These are phyloP conservation scores for Melaleuca alternifolia DNA, from an alignment of 345 rosid genomes.

Conservation along the genomic window DNA sequence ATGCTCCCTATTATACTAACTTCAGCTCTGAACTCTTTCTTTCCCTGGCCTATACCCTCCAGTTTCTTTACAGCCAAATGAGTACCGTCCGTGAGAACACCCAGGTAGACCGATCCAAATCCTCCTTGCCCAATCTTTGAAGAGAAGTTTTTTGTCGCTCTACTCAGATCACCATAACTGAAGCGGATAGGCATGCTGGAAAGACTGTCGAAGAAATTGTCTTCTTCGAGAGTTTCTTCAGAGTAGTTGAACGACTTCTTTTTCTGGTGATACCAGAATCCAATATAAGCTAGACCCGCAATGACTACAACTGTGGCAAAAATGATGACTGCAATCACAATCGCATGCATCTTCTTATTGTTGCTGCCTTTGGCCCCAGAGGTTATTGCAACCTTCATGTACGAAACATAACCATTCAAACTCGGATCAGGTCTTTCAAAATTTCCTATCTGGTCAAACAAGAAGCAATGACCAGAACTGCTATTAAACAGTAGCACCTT, in stretches of 20 bases:
- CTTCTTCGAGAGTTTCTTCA: slow-evolving; percentile 16
- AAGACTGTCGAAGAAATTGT: slow-evolving; percentile 19
- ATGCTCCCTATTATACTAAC: slow-evolving; percentile 36
- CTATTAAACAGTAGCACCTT: slow-evolving; percentile 34
- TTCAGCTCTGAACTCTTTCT: slow-evolving; percentile 46
- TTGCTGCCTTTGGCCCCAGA: background rate
- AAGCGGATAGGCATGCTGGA: slow-evolving; percentile 26
- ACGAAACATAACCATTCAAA: slow-evolving; percentile 21
- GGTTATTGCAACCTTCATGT: slow-evolving; percentile 19
- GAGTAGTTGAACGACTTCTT: slow-evolving; percentile 7
- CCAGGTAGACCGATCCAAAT: slow-evolving; percentile 42
- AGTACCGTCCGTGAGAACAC: slow-evolving; percentile 21
- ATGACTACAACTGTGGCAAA: slow-evolving; percentile 14
- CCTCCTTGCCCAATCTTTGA: slow-evolving; percentile 41
- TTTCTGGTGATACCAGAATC: slow-evolving; percentile 15
- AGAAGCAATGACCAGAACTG: slow-evolving; percentile 25
- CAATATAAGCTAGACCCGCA: slow-evolving; percentile 24
- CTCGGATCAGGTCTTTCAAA: slow-evolving; percentile 17
- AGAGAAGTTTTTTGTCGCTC: slow-evolving; percentile 32
- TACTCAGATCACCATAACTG: slow-evolving; percentile 25
- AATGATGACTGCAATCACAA: slow-evolving; percentile 7
- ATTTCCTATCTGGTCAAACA: slow-evolving; percentile 40
- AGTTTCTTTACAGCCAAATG: slow-evolving; percentile 34
- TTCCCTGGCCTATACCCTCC: slow-evolving; percentile 41
- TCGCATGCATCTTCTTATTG: background rate